These are phyloP conservation scores for Lactuca saligna DNA, from an alignment of 129 eudicot species.

Conservation along the genomic window DNA sequence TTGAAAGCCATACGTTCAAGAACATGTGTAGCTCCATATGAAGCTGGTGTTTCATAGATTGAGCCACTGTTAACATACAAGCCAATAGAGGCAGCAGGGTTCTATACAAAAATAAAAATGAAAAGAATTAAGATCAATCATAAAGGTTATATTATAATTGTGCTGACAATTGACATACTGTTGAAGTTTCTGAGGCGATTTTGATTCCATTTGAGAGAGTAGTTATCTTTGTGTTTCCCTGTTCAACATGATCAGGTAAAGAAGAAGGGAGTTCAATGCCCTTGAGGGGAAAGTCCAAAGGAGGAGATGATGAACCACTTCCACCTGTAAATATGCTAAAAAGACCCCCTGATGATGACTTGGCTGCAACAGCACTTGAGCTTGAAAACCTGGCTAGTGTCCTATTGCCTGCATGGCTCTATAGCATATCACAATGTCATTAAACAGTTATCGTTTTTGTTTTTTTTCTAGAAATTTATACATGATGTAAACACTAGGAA, in stretches of 20 bases:
- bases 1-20: slow-evolving; percentile 95
- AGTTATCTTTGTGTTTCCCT: slow-evolving; percentile 72
- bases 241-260: slow-evolving; percentile 80
- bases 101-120: slow-evolving; percentile 54
- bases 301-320: slow-evolving; percentile 46
- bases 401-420: slow-evolving; percentile 60
- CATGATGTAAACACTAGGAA: not conserved
- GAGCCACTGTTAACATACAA: slow-evolving; percentile 79
- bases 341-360: slow-evolving; percentile 71
- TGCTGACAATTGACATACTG: slow-evolving; percentile 52
- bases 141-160: slow-evolving; percentile 5
- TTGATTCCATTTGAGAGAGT: slow-evolving; percentile 77
- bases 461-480: slow-evolving; percentile 5
- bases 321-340: slow-evolving; percentile 75
- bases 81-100: slow-evolving; percentile 84
- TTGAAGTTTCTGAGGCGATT: slow-evolving; percentile 80
- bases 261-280: slow-evolving; percentile 65
- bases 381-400: slow-evolving; percentile 66
- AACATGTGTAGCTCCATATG: slow-evolving; percentile 77
- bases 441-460: slow-evolving; percentile 10
- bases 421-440: slow-evolving; percentile 19
- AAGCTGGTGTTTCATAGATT: slow-evolving; percentile 65
- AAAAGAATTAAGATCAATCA: slow-evolving; percentile 3
- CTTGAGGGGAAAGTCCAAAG: slow-evolving; percentile 76
- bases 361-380: slow-evolving; percentile 73